Evolutionary conservation across 2,329 filamentous ascomycete genomes (phyloP), one percentile per base, ranked within the genome.

Genomic region (Botrytis fragariae): DNA sequence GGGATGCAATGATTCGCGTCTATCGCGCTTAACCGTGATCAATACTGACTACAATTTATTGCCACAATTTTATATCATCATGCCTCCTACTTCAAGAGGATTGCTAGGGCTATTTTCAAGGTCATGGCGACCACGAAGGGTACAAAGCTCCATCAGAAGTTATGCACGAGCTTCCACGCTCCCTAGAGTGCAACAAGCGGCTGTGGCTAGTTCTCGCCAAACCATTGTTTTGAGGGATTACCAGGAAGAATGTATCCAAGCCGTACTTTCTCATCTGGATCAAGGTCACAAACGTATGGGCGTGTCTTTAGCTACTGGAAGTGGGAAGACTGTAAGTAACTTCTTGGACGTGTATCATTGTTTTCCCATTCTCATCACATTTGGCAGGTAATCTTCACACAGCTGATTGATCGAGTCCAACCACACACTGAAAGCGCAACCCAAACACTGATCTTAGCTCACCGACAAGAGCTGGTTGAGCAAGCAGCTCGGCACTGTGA

Each of bases 391-490:
- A 95, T 99, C 78, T 99, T 99, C 84, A 98, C 95, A 20, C 94
- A 97, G 81, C 87, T 99, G 63, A 97, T 99, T 75, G 90, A 93
- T 79, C 91, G 93, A 73, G 86, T 98, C 69, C 82, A 85, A 70
- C 83, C 90, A 9, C 85, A 84, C 18, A 84, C 85, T 69, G 81
- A 86, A 44, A 80, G 84, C 74, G 91, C 91, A 35, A 89, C 89
- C 1, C 93, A 94, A 80, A 97, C 95, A 0, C 87, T 99, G 74
- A 97, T 99, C 76, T 86, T 99, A 61, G 96, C 94, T 25, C 96
- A 99, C 82, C 91, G 96, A 42, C 90, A 93, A 67, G 96, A 99
- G 83, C 89, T 99, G 2, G 94, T 98, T 42, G 94, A 98, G 80
- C 96, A 99, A 83, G 96, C 96, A 5, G 94, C 93, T 16, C 87